A percentile compares a stretch with the other conserved stretches of the same genome.
These are phyloP conservation scores for Podaxis sp. DNA, from an alignment of 768 basidiomycete species.

Conservation along the genomic window DNA sequence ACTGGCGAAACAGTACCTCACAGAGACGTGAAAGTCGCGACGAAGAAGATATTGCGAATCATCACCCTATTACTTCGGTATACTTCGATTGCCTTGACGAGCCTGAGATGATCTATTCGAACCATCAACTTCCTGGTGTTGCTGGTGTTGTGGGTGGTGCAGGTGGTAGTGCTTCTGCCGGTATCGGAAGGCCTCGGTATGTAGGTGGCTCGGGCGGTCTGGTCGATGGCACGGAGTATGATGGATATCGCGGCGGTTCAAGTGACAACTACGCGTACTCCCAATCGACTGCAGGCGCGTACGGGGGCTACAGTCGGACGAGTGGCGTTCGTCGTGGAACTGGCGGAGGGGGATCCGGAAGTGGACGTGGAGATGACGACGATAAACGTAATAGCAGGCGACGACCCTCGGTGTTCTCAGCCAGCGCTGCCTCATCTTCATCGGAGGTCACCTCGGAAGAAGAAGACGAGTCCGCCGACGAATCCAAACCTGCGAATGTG, in stretches of 20 bases:
- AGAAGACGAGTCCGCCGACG: slow-evolving; percentile 26
- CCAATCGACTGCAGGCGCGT: not conserved
- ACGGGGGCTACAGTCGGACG: not conserved
- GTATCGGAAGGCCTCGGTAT: slow-evolving; percentile 13
- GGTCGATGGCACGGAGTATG: slow-evolving; percentile 7
- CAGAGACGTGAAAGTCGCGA: not conserved
- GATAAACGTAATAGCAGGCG: slow-evolving; percentile 37
- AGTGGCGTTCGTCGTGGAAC: slow-evolving; percentile 13
- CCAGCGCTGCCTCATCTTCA: slow-evolving; percentile 21
- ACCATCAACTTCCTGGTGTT: slow-evolving; percentile 48
- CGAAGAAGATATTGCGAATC: not conserved
- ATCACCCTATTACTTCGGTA: not conserved
- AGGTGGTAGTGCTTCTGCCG: slow-evolving; percentile 17
- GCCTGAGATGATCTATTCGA: slow-evolving; percentile 30
- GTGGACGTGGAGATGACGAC: slow-evolving; percentile 33
- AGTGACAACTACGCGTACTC: not conserved
- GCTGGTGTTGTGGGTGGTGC: slow-evolving; percentile 37
- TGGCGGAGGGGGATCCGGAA: slow-evolving; percentile 24
- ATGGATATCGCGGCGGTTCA: slow-evolving; percentile 9
- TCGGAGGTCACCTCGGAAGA: slow-evolving; percentile 41
- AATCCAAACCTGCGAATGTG: slow-evolving; percentile 3
- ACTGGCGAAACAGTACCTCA: slow-evolving; percentile 15
- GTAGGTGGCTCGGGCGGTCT: slow-evolving; percentile 1
- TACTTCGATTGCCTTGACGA: slow-evolving; percentile 17
- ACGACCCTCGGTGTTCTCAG: slow-evolving; percentile 18